Evolutionary conservation across 1,284 basidiomycete species (phyloP).

Genomic region (Cerrena zonata): DNA sequence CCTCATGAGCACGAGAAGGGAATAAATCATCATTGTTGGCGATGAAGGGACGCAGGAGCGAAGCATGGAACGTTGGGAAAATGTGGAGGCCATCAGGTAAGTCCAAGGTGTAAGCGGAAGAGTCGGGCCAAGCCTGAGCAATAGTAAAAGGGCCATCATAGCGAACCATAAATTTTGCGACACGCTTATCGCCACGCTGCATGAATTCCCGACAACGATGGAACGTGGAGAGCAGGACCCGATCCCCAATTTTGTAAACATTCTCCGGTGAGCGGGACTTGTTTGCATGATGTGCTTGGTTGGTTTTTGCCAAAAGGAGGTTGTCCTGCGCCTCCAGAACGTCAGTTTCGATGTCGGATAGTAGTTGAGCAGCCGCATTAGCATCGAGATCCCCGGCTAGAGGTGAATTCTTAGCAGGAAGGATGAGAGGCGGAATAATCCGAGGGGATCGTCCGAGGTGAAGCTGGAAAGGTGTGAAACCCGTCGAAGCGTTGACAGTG

Average conservation of each 20-base stretch:
- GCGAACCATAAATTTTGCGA: conserved; percentile 31
- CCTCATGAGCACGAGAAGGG: too few relatives aligned
- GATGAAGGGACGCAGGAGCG: too few relatives aligned
- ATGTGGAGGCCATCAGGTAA: too few relatives aligned
- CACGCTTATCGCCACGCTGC: conserved; percentile 18
- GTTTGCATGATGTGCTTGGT: conserved; percentile 4
- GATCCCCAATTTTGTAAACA: conserved; percentile 21
- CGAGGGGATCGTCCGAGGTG: conserved; percentile 26
- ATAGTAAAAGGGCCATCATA: conserved; percentile 32
- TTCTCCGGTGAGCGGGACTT: conserved; percentile 1
- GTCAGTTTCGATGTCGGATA: too few relatives aligned
- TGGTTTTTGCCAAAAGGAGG: neutral
- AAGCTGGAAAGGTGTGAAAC: conserved; percentile 34
- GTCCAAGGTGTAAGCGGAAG: conserved; percentile 21
- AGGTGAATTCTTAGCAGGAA: neutral
- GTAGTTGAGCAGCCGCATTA: neutral
- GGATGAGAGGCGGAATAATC: neutral
- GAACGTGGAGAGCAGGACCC: conserved; percentile 28
- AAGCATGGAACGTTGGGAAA: too few relatives aligned
- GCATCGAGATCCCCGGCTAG: neutral
- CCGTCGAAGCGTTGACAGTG: conserved; percentile 25
- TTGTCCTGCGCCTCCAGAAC: neutral
- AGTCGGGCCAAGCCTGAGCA: conserved; percentile 7
- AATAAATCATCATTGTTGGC: too few relatives aligned
- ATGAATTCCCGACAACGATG: conserved; percentile 23